These are phyloP conservation scores for Thelephora ganbajun DNA, from an alignment of 768 basidiomycete species.

Conservation along the genomic window DNA sequence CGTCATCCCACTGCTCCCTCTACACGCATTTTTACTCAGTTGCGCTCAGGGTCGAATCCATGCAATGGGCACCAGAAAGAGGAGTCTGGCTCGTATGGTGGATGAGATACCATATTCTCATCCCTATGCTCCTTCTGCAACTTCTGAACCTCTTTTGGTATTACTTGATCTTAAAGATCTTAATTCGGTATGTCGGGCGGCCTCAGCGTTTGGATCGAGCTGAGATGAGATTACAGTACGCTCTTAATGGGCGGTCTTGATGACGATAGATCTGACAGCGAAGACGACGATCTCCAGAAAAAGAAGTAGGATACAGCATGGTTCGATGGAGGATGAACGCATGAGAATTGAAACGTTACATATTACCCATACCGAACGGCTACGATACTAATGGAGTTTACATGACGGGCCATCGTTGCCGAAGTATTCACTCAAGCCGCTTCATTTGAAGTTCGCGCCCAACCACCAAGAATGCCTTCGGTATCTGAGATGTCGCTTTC, in stretches of 20 bases:
- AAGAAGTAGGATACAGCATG: constrained; percentile 5
- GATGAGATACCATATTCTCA: constrained; percentile 75
- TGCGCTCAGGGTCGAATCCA: constrained; percentile 32
- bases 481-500: constrained; percentile 33
- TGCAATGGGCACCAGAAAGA: constrained; percentile 40
- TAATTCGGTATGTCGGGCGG: constrained; percentile 40
- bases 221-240: background rate
- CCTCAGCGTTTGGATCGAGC: background rate
- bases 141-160: constrained; percentile 91
- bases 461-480: constrained; percentile 21
- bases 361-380: too few relatives aligned
- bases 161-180: constrained; percentile 66
- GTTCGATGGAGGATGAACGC: background rate
- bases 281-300: constrained; percentile 33
- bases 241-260: constrained; percentile 25
- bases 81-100: constrained; percentile 64
- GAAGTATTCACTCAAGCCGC: background rate
- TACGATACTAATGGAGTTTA: too few relatives aligned
- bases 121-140: constrained; percentile 63
- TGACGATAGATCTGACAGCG: constrained; percentile 77
- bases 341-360: too few relatives aligned
- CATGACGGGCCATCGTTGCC: too few relatives aligned
- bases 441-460: background rate
- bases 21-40: background rate
- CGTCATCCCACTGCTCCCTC: constrained; percentile 16